A percentile compares a stretch with the other conserved stretches of the same genome.
Conservation (phyloP, 139 green algal genomes). For the Deuterostichococcus epilithicus region DNA sequence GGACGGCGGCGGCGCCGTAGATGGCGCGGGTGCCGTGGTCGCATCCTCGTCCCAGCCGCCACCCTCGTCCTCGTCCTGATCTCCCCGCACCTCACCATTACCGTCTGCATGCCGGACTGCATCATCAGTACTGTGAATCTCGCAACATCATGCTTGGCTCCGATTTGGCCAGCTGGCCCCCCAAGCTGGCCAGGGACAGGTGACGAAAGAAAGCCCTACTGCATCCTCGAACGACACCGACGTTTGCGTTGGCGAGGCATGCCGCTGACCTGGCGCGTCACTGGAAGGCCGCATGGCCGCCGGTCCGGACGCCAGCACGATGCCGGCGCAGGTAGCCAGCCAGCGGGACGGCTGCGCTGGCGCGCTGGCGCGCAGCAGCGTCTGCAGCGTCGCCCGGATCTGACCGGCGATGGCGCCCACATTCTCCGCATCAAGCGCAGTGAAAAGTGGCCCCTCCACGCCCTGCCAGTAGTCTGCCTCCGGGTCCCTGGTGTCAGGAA, state of each 20-base stretch:
- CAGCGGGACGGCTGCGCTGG: constrained; percentile 46
- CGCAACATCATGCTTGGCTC: too few relatives aligned
- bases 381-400: constrained; percentile 49
- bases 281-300: not conserved
- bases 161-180: too few relatives aligned
- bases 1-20: constrained; percentile 6
- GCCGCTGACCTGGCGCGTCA: not conserved
- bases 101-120: not conserved
- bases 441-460: constrained; percentile 75
- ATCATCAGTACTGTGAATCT: not conserved
- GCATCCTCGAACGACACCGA: too few relatives aligned
- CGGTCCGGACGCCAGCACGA: constrained; percentile 46
- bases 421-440: constrained; percentile 75
- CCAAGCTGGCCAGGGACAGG: too few relatives aligned
- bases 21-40: not conserved
- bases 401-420: constrained; percentile 43
- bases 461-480: constrained; percentile 18
- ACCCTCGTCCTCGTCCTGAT: constrained; percentile 33
- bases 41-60: not conserved
- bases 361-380: constrained; percentile 51
- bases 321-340: constrained; percentile 43
- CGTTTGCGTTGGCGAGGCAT: too few relatives aligned
- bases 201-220: too few relatives aligned
- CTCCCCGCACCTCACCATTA: not conserved
- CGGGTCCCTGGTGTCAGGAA: constrained; percentile 11